Evolutionary conservation across 169 alveolate genomes (phyloP).

Genomic region (Ichthyophthirius multifiliis): DNA sequence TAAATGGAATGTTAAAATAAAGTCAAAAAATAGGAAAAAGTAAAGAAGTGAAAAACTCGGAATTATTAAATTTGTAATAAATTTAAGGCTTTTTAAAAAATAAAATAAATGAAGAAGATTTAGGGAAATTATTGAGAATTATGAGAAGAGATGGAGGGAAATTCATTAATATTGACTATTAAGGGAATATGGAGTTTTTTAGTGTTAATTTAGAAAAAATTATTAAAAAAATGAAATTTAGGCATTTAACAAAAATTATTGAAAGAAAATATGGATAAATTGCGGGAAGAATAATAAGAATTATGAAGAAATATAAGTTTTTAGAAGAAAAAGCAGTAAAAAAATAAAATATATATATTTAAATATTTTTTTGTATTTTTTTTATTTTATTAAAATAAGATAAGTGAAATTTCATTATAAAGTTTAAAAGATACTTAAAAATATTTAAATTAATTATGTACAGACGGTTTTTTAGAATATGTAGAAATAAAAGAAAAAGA

Average conservation of each 20-base stretch:
- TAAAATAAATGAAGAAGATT: not conserved
- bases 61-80: not conserved
- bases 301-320: not conserved
- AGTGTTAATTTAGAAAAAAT: not conserved
- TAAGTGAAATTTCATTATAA: not conserved
- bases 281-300: not conserved
- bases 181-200: not conserved
- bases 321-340: conserved; percentile 6
- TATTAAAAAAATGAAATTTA: not conserved
- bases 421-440: not conserved
- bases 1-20: not conserved
- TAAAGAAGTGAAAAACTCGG: not conserved
- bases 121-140: not conserved
- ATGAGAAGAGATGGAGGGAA: conserved; percentile 3
- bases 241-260: not conserved
- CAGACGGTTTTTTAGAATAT: not conserved
- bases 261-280: conserved; percentile 1
- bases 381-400: not conserved
- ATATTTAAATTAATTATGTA: not conserved
- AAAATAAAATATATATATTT: too few species aligned
- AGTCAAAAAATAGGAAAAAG: not conserved
- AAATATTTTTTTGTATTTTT: not conserved
- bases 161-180: not conserved
- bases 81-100: not conserved
- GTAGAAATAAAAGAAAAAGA: not conserved